Evolutionary conservation across 1,284 basidiomycete species (phyloP), one percentile per base, ranked within the genome.

Genomic region (Marasmius oreades): DNA sequence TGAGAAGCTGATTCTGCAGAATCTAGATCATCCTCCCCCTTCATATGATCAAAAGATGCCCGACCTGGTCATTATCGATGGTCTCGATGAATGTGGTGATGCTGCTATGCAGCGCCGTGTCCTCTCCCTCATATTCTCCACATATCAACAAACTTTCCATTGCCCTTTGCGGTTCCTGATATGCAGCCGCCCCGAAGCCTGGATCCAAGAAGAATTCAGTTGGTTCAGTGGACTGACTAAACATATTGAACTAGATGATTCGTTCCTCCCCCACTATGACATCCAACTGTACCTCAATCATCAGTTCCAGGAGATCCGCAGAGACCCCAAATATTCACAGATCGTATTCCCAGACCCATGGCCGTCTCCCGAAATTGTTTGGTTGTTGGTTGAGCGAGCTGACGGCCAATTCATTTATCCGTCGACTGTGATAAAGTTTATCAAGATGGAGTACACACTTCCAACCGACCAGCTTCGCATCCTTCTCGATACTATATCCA

Each of bases 331-430:
- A 11, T 28, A 18, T 10, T 0, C 11, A 6, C 20, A 22, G 18
- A 8, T 22, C n/a, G 1, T 20, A 5, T n/a, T 54, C 7, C 43
- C 22, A n/a, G 2, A 10, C n/a, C 26, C 24, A n/a, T 69, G 66
- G 66, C 67, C 66, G 0, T 52, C 59, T 1, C 23, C 52, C 0
- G 55, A 56, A 5, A 58, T 58, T 31, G 58, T 67, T 12, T 55
- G 63, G 24, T 37, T 47, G 10, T 59, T 68, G 14, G 65, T 65
- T 3, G 52, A 62, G 28, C 57, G 64, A 16, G 59, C 66, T 6
- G 57, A 57, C 5, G 66, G 66, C 1, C 64, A 67, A 44, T 67
- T 62, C 28, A 63, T 64, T 10, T 69, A 67, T 54, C 64, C 66
- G 1, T 55, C 63, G 1, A 66, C 66, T 4, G 63, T 68, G 1